A percentile compares a stretch with the other conserved stretches of the same genome.
Evolutionary conservation across 2,329 filamentous ascomycete genomes (phyloP).

Genomic region (Sclerotinia sclerotiorum): DNA sequence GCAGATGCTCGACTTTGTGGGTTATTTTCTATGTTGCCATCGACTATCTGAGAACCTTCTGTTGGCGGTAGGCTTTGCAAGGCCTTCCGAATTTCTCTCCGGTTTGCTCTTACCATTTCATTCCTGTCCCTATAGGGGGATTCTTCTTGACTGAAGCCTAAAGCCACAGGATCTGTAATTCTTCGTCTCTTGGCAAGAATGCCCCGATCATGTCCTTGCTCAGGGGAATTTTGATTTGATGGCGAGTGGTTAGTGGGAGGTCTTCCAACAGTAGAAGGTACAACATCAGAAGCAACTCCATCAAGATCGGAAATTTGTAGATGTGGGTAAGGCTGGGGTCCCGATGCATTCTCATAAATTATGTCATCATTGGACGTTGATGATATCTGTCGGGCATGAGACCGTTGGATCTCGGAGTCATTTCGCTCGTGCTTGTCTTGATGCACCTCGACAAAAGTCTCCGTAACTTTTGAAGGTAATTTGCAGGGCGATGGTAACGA

Average conservation of each 20-base stretch:
- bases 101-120: constrained; percentile 18
- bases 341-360: background rate
- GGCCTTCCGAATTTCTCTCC: constrained; percentile 8
- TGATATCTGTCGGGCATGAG: background rate
- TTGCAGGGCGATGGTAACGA: background rate
- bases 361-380: background rate
- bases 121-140: constrained; percentile 5
- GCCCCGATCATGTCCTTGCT: background rate
- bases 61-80: background rate
- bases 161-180: background rate
- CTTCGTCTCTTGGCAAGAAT: constrained; percentile 15
- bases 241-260: background rate
- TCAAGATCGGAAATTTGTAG: constrained; percentile 3
- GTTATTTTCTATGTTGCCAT: background rate
- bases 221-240: background rate
- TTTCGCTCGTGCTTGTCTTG: background rate
- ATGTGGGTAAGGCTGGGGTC: background rate
- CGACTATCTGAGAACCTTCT: too few relatives aligned
- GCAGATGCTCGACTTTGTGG: background rate
- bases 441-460: background rate
- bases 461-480: background rate
- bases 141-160: constrained; percentile 22
- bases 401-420: background rate
- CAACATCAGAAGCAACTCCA: background rate
- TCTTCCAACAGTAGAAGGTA: background rate